A percentile compares a stretch with the other conserved stretches of the same genome.
Evolutionary conservation across 2,329 filamentous ascomycete genomes (phyloP).

Genomic region (Zymoseptoria ardabiliae): DNA sequence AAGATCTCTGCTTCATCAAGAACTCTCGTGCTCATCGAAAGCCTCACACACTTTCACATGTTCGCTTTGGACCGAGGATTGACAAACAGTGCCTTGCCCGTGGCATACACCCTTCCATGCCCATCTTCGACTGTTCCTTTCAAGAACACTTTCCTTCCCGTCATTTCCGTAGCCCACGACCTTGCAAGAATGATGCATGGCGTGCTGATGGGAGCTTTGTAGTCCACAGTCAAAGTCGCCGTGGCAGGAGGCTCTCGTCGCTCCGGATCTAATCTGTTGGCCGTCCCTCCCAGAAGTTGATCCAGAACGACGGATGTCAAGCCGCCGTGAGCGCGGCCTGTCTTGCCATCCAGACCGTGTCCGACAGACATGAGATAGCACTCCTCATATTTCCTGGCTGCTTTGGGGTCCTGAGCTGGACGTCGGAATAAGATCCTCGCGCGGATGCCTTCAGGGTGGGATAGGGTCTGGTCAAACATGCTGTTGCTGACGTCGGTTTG

Average conservation of each 20-base stretch:
- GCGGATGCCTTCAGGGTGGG: slow-evolving; percentile 9
- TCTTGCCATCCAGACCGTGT: slow-evolving; percentile 15
- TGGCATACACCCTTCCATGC: slow-evolving; percentile 14
- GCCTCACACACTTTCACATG: neutral
- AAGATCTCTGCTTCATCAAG: no score
- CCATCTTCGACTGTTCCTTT: slow-evolving; percentile 16
- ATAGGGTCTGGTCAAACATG: slow-evolving; percentile 14
- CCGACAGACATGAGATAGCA: slow-evolving; percentile 18
- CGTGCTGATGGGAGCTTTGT: slow-evolving; percentile 16
- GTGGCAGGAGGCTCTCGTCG: slow-evolving; percentile 14
- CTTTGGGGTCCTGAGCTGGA: slow-evolving; percentile 13
- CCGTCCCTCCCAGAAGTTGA: slow-evolving; percentile 11
- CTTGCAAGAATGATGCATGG: slow-evolving; percentile 16
- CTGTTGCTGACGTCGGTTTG: slow-evolving; percentile 4
- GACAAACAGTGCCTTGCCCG: slow-evolving; percentile 17
- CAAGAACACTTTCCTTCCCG: slow-evolving; percentile 17
- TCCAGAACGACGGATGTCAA: slow-evolving; percentile 18
- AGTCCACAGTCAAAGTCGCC: slow-evolving; percentile 19
- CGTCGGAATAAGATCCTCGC: slow-evolving; percentile 13
- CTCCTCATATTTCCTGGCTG: slow-evolving; percentile 10
- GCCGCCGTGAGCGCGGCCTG: slow-evolving; percentile 20
- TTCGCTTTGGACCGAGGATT: neutral
- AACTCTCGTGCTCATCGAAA: neutral
- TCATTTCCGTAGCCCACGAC: slow-evolving; percentile 13
- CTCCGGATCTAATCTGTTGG: slow-evolving; percentile 1